These are phyloP conservation scores for barley (Hordeum vulgare) DNA, from an alignment of 176 grass and related monocot genomes.

Conservation along the genomic window MorexV3_pseudomolecules_assembly NC_058520.1:13911054-13911553, in stretches of 20 bases:
- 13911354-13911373: constrained; percentile 3
- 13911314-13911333: constrained; percentile 6
- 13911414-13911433: background rate
- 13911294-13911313: background rate
- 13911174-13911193: constrained; percentile 6
- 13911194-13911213: constrained; percentile 86
- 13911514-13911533: constrained; percentile 7
- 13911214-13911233: constrained; percentile 87
- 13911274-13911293: background rate
- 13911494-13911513: background rate
- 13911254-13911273: constrained; percentile 81
- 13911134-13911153: background rate
- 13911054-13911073: background rate
- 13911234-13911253: constrained; percentile 78
- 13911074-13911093: background rate
- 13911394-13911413: background rate
- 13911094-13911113: background rate
- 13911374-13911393: background rate
- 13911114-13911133: background rate
- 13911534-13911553: constrained; percentile 37
- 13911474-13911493: background rate
- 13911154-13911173: background rate
- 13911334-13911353: background rate
- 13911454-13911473: background rate
- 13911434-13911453: background rate